Conservation (phyloP, 345 rosid species). For the Diplotaxis tenuifolia region DNA sequence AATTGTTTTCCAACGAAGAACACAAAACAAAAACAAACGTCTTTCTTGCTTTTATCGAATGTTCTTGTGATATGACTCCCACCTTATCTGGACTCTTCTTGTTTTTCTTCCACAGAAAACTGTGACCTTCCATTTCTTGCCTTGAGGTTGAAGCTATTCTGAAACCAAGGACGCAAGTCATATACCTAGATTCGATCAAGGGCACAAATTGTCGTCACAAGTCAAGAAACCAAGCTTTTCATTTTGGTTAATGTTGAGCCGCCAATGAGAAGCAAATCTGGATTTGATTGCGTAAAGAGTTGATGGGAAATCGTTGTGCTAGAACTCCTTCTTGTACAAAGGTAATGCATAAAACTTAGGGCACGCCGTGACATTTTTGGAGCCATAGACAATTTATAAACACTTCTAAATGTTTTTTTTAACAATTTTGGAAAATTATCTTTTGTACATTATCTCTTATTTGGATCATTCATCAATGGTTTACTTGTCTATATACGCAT, state of each 20-base stretch:
- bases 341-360: constrained; percentile 13
- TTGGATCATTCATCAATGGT: background rate
- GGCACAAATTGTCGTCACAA: background rate
- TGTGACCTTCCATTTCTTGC: background rate
- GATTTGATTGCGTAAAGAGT: constrained; percentile 10
- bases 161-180: constrained; percentile 9
- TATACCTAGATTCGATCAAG: background rate
- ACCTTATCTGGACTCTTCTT: constrained; percentile 20
- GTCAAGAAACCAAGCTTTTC: background rate
- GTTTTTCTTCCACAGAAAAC: constrained; percentile 2
- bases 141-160: constrained; percentile 5
- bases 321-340: constrained; percentile 22
- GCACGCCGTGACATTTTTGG: background rate
- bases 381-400: background rate
- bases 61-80: constrained; percentile 6
- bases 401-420: no score
- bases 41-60: constrained; percentile 7
- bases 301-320: constrained; percentile 31
- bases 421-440: background rate
- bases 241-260: background rate
- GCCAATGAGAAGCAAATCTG: constrained; percentile 12
- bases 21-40: background rate
- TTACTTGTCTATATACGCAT: background rate
- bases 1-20: constrained; percentile 17
- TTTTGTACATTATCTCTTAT: background rate